Conservation (phyloP, 2,329 filamentous ascomycete species). For the Didymella sp. region DNA sequence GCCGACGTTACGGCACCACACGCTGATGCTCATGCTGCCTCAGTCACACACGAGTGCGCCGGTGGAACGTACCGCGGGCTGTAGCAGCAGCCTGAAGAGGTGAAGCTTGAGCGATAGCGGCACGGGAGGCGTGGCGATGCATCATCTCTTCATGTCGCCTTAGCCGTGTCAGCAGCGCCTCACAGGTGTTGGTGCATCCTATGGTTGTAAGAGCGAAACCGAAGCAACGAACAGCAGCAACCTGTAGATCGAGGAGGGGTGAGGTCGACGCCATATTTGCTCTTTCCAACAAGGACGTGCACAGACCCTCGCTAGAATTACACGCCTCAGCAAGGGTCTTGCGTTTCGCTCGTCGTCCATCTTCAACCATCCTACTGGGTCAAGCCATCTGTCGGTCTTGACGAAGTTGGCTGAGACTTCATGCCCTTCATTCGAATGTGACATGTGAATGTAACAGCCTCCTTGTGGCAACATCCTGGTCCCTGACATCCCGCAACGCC, state of each 20-base stretch:
- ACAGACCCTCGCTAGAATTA: conserved; percentile 2
- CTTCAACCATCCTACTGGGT: conserved; percentile 11
- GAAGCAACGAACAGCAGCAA: not conserved
- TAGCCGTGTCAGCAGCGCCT: not conserved
- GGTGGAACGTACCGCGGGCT: conserved; percentile 16
- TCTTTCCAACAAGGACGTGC: conserved; percentile 3
- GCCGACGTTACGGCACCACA: conserved; percentile 7
- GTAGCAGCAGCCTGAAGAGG: conserved; percentile 11
- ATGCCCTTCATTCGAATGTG: not conserved
- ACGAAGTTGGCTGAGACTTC: conserved; percentile 4
- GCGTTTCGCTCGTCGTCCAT: not conserved
- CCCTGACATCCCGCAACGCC: not conserved
- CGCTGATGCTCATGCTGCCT: conserved; percentile 17
- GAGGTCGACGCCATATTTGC: not conserved
- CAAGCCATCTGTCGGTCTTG: conserved; percentile 11
- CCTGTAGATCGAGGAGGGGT: not conserved
- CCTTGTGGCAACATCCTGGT: not conserved
- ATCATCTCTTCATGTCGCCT: not conserved
- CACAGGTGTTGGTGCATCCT: not conserved
- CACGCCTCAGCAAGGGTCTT: not conserved
- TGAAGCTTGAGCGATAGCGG: conserved; percentile 17
- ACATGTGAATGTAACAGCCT: conserved; percentile 11
- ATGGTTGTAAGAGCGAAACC: not conserved
- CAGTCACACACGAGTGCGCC: conserved; percentile 17
- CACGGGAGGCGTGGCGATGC: conserved; percentile 1